A percentile compares a stretch with the other conserved stretches of the same genome.
These are phyloP conservation scores for Omphalotus olearius DNA, from an alignment of 1,284 basidiomycete genomes.

Conservation along the genomic window DNA sequence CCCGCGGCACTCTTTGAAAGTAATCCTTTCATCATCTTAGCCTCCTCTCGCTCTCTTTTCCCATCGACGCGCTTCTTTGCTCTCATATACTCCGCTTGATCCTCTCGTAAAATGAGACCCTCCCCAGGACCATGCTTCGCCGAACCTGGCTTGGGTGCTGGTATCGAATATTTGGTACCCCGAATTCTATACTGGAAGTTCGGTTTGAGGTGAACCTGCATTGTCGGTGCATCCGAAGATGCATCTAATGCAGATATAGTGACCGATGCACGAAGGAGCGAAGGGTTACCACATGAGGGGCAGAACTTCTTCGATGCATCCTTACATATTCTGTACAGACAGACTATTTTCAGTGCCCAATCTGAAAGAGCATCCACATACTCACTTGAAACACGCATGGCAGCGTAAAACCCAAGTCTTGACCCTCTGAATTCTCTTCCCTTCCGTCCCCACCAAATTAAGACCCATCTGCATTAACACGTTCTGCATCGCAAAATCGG, in stretches of 20 bases:
- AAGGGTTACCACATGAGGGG: slow-evolving; percentile 93
- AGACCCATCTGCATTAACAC: slow-evolving; percentile 95
- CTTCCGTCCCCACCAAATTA: slow-evolving; percentile 87
- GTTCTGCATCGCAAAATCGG: slow-evolving; percentile 99
- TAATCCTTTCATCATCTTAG: slow-evolving; percentile 63
- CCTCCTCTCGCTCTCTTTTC: slow-evolving; percentile 75
- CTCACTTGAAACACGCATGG: slow-evolving; percentile 99
- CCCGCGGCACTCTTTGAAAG: slow-evolving; percentile 41
- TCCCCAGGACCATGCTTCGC: slow-evolving; percentile 80
- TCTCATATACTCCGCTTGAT: slow-evolving; percentile 82
- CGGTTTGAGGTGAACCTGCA: slow-evolving; percentile 87
- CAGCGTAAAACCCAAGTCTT: slow-evolving; percentile 97
- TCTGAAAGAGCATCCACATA: slow-evolving; percentile 17
- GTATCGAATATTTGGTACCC: slow-evolving; percentile 93
- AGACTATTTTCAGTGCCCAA: background rate
- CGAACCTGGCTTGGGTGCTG: slow-evolving; percentile 85
- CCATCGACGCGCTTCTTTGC: slow-evolving; percentile 76
- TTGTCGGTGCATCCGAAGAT: slow-evolving; percentile 52
- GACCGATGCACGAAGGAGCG: slow-evolving; percentile 88
- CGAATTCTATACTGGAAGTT: slow-evolving; percentile 95
- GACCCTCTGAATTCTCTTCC: slow-evolving; percentile 85
- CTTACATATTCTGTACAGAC: slow-evolving; percentile 81
- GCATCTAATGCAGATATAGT: slow-evolving; percentile 72
- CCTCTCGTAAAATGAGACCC: slow-evolving; percentile 85
- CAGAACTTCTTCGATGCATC: slow-evolving; percentile 96